Percentiles rank a stretch among this genome's conserved stretches.
Conservation (phyloP, 345 rosid genomes). For the Dipteronia dyeriana region DNA sequence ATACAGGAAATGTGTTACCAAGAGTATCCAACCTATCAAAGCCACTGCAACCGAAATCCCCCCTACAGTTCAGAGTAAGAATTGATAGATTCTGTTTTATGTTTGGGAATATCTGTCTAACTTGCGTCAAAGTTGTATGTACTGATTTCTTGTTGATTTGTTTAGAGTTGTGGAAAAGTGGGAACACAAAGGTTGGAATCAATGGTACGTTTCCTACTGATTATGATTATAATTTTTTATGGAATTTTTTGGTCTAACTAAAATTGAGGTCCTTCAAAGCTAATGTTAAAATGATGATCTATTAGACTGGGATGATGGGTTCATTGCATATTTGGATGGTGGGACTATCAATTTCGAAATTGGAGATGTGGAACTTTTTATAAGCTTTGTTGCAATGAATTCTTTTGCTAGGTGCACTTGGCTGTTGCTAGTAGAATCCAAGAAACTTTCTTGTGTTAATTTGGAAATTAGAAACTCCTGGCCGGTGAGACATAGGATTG, state of each 20-base stretch:
- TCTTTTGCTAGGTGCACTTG: too few species aligned
- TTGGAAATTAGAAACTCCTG: too few species aligned
- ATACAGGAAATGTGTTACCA: conserved; percentile 45
- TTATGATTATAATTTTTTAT: not conserved
- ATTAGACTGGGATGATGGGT: too few species aligned
- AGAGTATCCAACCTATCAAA: conserved; percentile 59
- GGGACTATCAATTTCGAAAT: too few species aligned
- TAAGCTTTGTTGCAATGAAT: too few species aligned
- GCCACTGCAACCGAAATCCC: conserved; percentile 85
- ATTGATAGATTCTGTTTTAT: not conserved
- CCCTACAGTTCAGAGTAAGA: conserved; percentile 61
- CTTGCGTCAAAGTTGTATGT: not conserved
- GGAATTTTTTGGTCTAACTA: not conserved
- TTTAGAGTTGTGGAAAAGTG: conserved; percentile 52
- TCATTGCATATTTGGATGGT: too few species aligned
- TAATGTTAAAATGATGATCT: not conserved
- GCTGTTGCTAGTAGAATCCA: too few species aligned
- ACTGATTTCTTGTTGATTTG: conserved; percentile 18
- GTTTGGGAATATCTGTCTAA: not conserved
- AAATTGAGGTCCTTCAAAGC: not conserved
- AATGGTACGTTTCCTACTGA: conserved; percentile 59
- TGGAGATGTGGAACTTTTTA: too few species aligned
- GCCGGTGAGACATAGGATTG: not conserved
- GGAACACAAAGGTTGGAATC: conserved; percentile 83
- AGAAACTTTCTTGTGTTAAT: too few species aligned